These are phyloP conservation scores for Zangia roseola DNA, from an alignment of 768 basidiomycete genomes.

Conservation along the genomic window DNA sequence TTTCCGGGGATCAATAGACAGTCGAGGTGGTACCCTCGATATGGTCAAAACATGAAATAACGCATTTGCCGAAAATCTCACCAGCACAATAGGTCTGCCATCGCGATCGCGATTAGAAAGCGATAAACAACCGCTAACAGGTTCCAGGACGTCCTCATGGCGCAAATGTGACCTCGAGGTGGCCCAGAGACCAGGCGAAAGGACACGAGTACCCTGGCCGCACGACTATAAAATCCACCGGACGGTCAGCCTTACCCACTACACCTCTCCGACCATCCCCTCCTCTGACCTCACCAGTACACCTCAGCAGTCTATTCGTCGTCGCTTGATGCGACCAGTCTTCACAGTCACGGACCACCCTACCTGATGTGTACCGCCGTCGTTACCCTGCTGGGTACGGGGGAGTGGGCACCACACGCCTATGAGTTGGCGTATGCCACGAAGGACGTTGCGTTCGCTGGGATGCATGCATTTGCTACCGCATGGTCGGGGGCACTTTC, in stretches of 20 bases:
- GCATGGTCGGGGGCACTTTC: conserved; percentile 38
- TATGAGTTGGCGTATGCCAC: not conserved
- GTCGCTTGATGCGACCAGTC: not conserved
- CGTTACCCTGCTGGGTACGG: conserved; percentile 17
- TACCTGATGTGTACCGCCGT: conserved; percentile 18
- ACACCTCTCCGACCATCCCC: conserved; percentile 6
- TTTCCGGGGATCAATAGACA: conserved; percentile 25
- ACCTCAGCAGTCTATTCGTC: not conserved
- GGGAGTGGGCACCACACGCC: conserved; percentile 1
- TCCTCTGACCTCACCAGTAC: conserved; percentile 1
- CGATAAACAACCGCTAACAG: conserved; percentile 23
- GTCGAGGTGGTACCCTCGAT: conserved; percentile 25
- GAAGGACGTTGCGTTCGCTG: conserved; percentile 17
- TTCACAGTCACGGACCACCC: not conserved
- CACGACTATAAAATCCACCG: conserved; percentile 27
- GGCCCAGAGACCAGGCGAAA: conserved; percentile 10
- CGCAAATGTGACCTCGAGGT: conserved; percentile 8
- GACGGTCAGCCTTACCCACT: conserved; percentile 15
- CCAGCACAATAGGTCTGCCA: conserved; percentile 21
- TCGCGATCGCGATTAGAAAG: conserved; percentile 25
- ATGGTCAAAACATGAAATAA: conserved; percentile 25
- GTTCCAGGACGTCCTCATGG: conserved; percentile 23
- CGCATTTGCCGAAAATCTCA: conserved; percentile 25
- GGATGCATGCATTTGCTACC: conserved; percentile 25
- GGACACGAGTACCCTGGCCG: conserved; percentile 15